Conservation (phyloP, 192 early-diverging fungal genomes). For the Backusella mclennaniae region DNA sequence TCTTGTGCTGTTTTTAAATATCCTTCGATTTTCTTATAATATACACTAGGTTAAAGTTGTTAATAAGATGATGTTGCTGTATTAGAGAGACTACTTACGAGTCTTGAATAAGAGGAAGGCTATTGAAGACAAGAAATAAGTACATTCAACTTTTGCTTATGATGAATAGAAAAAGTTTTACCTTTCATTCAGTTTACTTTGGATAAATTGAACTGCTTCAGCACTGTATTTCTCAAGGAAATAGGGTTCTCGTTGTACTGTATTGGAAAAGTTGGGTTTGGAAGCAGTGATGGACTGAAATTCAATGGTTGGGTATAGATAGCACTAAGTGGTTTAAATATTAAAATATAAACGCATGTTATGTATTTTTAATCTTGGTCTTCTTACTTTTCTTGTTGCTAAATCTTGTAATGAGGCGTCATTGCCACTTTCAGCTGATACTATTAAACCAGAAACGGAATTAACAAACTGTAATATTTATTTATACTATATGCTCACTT, state of each 20-base stretch:
- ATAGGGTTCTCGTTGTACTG: not conserved
- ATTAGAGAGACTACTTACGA: not conserved
- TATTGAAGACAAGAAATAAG: not conserved
- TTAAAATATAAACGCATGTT: not conserved
- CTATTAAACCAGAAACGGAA: not conserved
- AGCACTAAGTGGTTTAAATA: not conserved
- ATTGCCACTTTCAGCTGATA: not conserved
- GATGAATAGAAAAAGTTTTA: not conserved
- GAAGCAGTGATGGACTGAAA: not conserved
- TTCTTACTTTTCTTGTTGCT: not conserved
- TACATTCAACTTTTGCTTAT: not conserved
- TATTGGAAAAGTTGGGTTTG: not conserved
- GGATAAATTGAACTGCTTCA: not conserved
- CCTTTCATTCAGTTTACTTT: not conserved
- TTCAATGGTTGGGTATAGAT: conserved; percentile 16
- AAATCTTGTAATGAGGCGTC: not conserved
- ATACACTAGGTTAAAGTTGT: not conserved
- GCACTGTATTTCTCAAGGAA: not conserved
- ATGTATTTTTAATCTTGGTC: too few relatives aligned
- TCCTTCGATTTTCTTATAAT: conserved; percentile 4
- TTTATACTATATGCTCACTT: not conserved
- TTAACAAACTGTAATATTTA: not conserved
- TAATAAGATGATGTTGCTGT: not conserved
- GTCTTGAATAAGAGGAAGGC: conserved; percentile 9
- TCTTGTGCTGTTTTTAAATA: not conserved